Conservation (phyloP, 768 basidiomycete species). For the Lactarius vividus region DNA sequence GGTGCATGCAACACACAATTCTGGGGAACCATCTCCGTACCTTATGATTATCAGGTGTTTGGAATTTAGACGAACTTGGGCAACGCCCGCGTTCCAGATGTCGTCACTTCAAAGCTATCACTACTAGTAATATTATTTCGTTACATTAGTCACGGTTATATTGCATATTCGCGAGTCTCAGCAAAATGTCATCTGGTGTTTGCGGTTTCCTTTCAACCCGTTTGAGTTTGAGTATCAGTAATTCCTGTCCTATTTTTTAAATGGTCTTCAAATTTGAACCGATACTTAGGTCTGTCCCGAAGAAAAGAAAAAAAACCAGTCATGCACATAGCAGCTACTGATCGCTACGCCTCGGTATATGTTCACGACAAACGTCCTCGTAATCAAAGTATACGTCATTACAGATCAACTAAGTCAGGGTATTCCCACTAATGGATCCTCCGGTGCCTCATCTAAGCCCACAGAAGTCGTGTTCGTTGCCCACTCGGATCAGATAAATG, state of each 20-base stretch:
- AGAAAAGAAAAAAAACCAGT: too few relatives aligned
- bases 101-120: not conserved
- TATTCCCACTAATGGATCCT: not conserved
- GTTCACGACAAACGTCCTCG: not conserved
- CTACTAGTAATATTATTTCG: not conserved
- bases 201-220: too few relatives aligned
- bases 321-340: too few relatives aligned
- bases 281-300: too few relatives aligned
- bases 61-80: slow-evolving; percentile 13
- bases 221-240: too few relatives aligned
- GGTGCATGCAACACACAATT: slow-evolving; percentile 64
- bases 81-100: not conserved
- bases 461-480: not conserved
- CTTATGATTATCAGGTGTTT: slow-evolving; percentile 71
- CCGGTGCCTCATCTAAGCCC: not conserved
- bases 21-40: slow-evolving; percentile 57
- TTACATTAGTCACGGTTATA: too few relatives aligned
- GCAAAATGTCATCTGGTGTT: too few relatives aligned
- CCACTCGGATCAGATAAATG: not conserved
- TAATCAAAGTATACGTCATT: not conserved
- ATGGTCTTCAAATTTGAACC: too few relatives aligned
- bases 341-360: too few relatives aligned
- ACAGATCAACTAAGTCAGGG: not conserved
- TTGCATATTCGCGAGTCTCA: not conserved
- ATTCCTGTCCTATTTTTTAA: too few relatives aligned